Evolutionary conservation across 2,329 filamentous ascomycete species (phyloP), one percentile per base, ranked within the genome.

Genomic region (Aureobasidium sp.): DNA sequence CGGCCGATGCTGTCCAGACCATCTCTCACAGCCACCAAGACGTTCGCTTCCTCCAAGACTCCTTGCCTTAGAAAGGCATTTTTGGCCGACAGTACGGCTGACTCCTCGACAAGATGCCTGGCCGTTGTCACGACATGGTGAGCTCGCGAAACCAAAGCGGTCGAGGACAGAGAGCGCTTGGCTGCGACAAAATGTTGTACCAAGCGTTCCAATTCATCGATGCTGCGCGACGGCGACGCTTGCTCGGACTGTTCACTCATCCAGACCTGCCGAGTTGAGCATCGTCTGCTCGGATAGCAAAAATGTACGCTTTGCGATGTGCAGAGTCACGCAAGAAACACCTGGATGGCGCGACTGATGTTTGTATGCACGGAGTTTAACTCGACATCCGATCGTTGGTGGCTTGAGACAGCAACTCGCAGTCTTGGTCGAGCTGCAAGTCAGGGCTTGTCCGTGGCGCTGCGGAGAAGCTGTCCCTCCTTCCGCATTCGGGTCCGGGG

Each of bases 101-200:
- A 87, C 67, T 94, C 88, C 70, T 96, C 90, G 66, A 96, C 81
- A 37, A 90, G 83, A 36, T 81, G 78, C 37, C 91, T 87, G 5
- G 91, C 90, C 14, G 84, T 80, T 25, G 85, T 90, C 48, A 94
- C 88, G 61, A 97, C 86, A 69, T 95, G 89, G 71, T 94, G 92
- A 66, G 91, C 92, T 63, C 90, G 89, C 71, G 90, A 87, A 57
- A 97, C 90, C 64, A 71, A 64, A 45, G 81, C 85, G 72, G 95
- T 91, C 11, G 91, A 91, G 16, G 89, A 89, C 5, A 97, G 82
- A 1, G 92, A 92, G 48, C 90, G 85, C 73, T 97, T 97, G 9
- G 93, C 89, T 34, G 88, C 87, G 44, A 97, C 85, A 39, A 97
- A 87, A 75, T 96, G 86, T 59, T 85, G 83, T 61, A 97, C 89